phyloP scores from a whole-genome alignment of 2,329 filamentous ascomycete genomes.

The Calonectria leucothoes region DNA sequence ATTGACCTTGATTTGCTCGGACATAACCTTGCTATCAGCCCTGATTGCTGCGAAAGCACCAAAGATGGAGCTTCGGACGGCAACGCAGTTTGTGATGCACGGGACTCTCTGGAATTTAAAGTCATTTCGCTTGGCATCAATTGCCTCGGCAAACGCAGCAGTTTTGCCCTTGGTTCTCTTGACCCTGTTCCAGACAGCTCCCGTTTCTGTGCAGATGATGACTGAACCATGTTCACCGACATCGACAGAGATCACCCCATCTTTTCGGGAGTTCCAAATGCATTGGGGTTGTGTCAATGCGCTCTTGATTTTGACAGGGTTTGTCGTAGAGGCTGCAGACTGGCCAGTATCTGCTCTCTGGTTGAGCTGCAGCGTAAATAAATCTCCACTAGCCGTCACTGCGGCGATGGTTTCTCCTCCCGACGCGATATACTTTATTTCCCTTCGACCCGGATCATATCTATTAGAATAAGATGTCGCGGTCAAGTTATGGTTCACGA shows the following conservation, averaged over 20 bases:
- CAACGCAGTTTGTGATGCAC: conserved; percentile 84
- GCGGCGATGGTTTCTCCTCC: conserved; percentile 94
- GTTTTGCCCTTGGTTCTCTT: conserved; percentile 86
- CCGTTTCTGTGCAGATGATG: conserved; percentile 91
- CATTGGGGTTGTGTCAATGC: conserved; percentile 82
- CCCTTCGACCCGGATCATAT: conserved; percentile 73
- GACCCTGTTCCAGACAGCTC: conserved; percentile 91
- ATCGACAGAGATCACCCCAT: conserved; percentile 86
- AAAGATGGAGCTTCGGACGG: conserved; percentile 88
- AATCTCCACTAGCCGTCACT: conserved; percentile 83
- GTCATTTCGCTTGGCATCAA: conserved; percentile 78
- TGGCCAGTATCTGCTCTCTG: conserved; percentile 72
- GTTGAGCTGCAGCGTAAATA: conserved; percentile 86
- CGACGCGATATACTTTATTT: conserved; percentile 81
- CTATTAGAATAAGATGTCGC: conserved; percentile 62
- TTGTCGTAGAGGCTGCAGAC: conserved; percentile 81
- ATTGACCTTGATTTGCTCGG: conserved; percentile 74
- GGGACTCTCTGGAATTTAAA: conserved; percentile 96
- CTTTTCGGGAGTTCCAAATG: conserved; percentile 90
- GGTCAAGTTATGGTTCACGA: conserved; percentile 76
- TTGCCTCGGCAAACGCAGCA: conserved; percentile 57
- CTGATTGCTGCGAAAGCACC: conserved; percentile 91
- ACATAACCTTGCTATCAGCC: conserved; percentile 85
- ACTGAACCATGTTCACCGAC: conserved; percentile 95
- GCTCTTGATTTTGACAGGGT: conserved; percentile 88